These are phyloP conservation scores for Neopestalotiopsis sp. DNA, from an alignment of 2,329 filamentous ascomycete species.

Conservation along the genomic window DNA sequence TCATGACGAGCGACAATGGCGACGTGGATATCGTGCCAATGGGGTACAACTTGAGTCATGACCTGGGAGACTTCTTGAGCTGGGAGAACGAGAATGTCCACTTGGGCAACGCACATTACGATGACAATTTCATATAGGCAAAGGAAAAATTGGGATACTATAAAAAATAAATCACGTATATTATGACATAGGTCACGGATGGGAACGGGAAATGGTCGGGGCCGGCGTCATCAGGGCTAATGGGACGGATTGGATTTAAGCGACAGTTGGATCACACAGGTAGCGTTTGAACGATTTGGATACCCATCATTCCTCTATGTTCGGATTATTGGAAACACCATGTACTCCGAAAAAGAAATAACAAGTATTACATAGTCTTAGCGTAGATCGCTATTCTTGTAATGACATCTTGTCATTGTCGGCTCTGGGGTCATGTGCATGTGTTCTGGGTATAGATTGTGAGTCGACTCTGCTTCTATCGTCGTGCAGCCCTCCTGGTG, in stretches of 20 bases:
- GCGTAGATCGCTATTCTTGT: background rate
- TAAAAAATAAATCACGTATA: background rate
- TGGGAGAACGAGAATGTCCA: slow-evolving; percentile 61
- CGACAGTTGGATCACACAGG: background rate
- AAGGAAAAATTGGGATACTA: background rate
- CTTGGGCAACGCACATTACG: slow-evolving; percentile 23
- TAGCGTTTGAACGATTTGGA: background rate
- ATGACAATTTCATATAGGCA: slow-evolving; percentile 19
- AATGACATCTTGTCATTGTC: background rate
- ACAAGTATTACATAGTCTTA: background rate
- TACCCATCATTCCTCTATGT: background rate
- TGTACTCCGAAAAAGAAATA: background rate
- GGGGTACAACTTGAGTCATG: slow-evolving; percentile 65
- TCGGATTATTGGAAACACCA: background rate
- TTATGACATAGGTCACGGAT: background rate
- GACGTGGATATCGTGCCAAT: slow-evolving; percentile 54
- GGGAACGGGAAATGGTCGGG: background rate
- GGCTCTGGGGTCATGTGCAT: background rate
- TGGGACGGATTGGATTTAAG: background rate
- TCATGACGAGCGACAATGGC: slow-evolving; percentile 47
- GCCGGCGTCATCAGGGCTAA: background rate
- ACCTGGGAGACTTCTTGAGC: slow-evolving; percentile 61
- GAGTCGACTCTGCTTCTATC: too few relatives aligned
- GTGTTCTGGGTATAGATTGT: too few relatives aligned
- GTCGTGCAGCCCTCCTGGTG: too few relatives aligned